Percentiles rank a stretch among this genome's conserved stretches.
phyloP scores from a whole-genome alignment of 768 basidiomycete genomes.

The Steccherinum ochraceum region DNA sequence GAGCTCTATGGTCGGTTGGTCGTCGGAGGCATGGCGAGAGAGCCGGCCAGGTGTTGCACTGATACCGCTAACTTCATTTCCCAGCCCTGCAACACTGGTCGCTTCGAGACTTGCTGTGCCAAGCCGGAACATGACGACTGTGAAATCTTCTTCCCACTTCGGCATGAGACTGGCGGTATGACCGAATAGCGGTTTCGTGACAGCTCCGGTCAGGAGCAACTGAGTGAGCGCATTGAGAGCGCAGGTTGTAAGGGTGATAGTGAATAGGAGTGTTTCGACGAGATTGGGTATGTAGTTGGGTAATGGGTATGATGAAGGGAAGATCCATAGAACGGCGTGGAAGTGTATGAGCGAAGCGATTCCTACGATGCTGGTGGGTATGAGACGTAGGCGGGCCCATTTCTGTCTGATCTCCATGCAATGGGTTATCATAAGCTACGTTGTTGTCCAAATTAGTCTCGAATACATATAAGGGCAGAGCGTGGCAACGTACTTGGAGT shows the following conservation, averaged over 20 bases:
- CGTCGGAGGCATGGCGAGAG: constrained; percentile 3
- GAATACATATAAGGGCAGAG: neutral
- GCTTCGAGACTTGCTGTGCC: constrained; percentile 74
- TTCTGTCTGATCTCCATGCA: constrained; percentile 55
- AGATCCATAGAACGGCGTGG: constrained; percentile 50
- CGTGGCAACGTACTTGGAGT: constrained; percentile 48
- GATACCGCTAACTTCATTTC: constrained; percentile 66
- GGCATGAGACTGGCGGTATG: constrained; percentile 35
- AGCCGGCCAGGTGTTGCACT: neutral
- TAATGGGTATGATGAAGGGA: constrained; percentile 50
- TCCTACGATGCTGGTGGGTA: constrained; percentile 61
- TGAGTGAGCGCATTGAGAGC: constrained; percentile 60
- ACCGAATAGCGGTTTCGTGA: constrained; percentile 58
- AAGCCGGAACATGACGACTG: constrained; percentile 61
- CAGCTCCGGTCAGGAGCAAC: constrained; percentile 51
- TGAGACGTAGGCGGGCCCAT: constrained; percentile 60
- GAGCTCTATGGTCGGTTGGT: constrained; percentile 28
- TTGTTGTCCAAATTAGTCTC: neutral
- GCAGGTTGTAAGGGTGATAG: constrained; percentile 52
- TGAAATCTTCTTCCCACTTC: constrained; percentile 67
- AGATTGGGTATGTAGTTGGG: constrained; percentile 71
- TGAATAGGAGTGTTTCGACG: constrained; percentile 59
- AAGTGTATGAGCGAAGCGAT: constrained; percentile 60
- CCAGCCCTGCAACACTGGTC: constrained; percentile 62
- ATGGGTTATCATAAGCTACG: constrained; percentile 58